These are phyloP conservation scores for Hypoxylon sp. DNA, from an alignment of 2,329 filamentous ascomycete species.

Conservation along the genomic window DNA sequence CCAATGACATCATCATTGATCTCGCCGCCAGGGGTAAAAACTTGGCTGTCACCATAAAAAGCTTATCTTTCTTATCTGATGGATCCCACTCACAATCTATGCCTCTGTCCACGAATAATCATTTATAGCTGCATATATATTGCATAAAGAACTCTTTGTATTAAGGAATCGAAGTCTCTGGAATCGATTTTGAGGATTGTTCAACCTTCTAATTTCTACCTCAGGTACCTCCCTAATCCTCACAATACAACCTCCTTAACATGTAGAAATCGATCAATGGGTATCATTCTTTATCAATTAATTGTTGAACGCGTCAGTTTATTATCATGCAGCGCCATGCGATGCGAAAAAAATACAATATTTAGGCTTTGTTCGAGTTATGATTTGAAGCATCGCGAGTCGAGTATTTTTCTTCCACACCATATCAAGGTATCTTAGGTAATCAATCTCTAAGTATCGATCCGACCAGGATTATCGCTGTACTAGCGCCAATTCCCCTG, in stretches of 20 bases:
- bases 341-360: background rate
- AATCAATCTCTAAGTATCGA: background rate
- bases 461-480: background rate
- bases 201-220: background rate
- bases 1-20: conserved; percentile 37
- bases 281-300: background rate
- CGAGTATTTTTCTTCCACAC: background rate
- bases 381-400: background rate
- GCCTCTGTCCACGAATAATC: background rate
- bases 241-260: background rate
- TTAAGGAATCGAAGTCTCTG: background rate
- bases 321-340: background rate
- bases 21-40: conserved; percentile 33
- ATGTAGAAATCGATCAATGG: background rate
- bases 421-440: background rate
- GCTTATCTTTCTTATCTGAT: conserved; percentile 20
- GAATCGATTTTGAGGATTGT: background rate
- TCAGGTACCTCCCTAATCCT: background rate
- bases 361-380: background rate
- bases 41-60: conserved; percentile 25
- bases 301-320: background rate
- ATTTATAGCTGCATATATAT: background rate
- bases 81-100: background rate
- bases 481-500: background rate
- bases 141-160: background rate